phyloP scores from a whole-genome alignment of 176 grass and related monocot genomes.

The Aegilops sharonensis region DNA sequence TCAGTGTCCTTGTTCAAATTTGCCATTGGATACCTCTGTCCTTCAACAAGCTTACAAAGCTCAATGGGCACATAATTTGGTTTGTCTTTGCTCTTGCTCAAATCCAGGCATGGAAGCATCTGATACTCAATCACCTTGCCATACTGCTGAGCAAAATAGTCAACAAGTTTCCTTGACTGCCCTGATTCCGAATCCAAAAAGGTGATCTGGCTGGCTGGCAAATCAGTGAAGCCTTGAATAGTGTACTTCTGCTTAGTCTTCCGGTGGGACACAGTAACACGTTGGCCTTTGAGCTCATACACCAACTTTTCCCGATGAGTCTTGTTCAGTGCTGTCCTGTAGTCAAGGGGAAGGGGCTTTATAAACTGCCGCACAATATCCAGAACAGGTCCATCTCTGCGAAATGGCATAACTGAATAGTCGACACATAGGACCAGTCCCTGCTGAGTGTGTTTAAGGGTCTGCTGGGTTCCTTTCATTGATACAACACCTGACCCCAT shows the following conservation, averaged over 20 bases:
- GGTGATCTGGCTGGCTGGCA: constrained; percentile 39
- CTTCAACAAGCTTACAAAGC: constrained; percentile 51
- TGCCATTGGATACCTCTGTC: constrained; percentile 53
- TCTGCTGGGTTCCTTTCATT: constrained; percentile 52
- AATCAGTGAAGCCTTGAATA: constrained; percentile 46
- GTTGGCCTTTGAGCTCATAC: constrained; percentile 38
- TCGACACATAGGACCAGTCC: constrained; percentile 47
- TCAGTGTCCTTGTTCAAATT: constrained; percentile 25
- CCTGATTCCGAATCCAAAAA: constrained; percentile 48
- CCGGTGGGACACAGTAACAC: constrained; percentile 50
- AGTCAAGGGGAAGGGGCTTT: not conserved
- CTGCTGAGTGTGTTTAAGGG: constrained; percentile 41
- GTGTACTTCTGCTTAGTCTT: constrained; percentile 50
- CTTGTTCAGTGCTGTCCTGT: constrained; percentile 26
- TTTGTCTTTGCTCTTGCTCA: constrained; percentile 60
- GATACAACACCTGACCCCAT: constrained; percentile 33
- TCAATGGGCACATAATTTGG: constrained; percentile 57
- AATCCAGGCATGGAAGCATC: constrained; percentile 60
- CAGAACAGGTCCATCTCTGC: constrained; percentile 38
- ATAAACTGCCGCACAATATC: constrained; percentile 8
- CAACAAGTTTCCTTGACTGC: constrained; percentile 32
- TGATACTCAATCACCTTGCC: constrained; percentile 30
- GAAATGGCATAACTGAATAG: constrained; percentile 61
- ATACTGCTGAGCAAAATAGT: constrained; percentile 45
- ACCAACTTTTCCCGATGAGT: not conserved